Evolutionary conservation across 306 rosid genomes (phyloP).

Genomic region (Chamaecrista fasciculata): DNA sequence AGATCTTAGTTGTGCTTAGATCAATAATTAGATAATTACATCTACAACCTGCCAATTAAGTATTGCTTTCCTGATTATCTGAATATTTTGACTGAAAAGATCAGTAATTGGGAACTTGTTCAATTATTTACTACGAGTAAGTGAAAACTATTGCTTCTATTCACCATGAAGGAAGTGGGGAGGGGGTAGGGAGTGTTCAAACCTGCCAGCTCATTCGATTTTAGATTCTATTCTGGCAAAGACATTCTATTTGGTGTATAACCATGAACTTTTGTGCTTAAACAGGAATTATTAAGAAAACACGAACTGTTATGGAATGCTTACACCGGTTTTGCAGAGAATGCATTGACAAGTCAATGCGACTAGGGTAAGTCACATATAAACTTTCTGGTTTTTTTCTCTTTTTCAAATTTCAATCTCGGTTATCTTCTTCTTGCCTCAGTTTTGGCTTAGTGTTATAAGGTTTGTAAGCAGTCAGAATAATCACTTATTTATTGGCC

Average conservation of each 20-base stretch:
- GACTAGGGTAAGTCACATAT: slow-evolving; percentile 53
- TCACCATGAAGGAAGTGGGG: not conserved
- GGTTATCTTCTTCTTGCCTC: too few relatives aligned
- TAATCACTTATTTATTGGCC: too few relatives aligned
- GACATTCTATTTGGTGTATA: slow-evolving; percentile 22
- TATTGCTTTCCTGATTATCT: slow-evolving; percentile 11
- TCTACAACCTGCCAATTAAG: not conserved
- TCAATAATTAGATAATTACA: not conserved
- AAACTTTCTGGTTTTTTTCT: too few relatives aligned
- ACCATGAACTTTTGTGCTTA: slow-evolving; percentile 15
- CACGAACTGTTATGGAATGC: slow-evolving; percentile 87
- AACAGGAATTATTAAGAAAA: slow-evolving; percentile 80
- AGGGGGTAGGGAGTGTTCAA: not conserved
- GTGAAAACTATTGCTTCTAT: not conserved
- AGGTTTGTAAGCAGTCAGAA: too few relatives aligned
- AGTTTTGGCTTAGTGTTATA: too few relatives aligned
- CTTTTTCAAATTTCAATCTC: too few relatives aligned
- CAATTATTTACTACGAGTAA: slow-evolving; percentile 6
- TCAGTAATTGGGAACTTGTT: not conserved
- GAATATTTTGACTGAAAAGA: slow-evolving; percentile 10
- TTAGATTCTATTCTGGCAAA: not conserved
- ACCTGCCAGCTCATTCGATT: slow-evolving; percentile 18
- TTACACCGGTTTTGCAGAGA: slow-evolving; percentile 87
- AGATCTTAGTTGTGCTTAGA: not conserved
- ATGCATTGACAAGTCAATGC: slow-evolving; percentile 93